Evolutionary conservation across 2,329 filamentous ascomycete genomes (phyloP), one percentile per base, ranked within the genome.

Genomic region (Aureobasidium sp.): DNA sequence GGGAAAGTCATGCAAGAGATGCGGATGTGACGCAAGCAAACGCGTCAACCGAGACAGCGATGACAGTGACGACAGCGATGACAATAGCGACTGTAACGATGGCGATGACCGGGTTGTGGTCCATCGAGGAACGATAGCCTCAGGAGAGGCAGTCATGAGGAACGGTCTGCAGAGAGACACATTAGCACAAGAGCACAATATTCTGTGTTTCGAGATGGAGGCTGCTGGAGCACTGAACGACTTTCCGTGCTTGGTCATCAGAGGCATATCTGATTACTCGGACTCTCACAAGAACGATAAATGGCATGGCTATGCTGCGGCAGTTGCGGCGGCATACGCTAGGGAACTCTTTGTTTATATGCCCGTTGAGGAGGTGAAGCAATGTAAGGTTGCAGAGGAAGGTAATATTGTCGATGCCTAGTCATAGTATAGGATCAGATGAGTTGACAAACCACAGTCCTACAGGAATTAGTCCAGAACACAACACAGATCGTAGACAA

Each of bases 111-210:
- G 32, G 16, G 5, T 45, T 1, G 16, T 53, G 3, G 36, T 71
- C 0, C 66, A 69, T 48, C 66, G 67, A 11, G 37, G 69, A 7
- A 61, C 62, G 5, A 69, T 70, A 42, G 69, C 67, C 3, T 70
- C 68, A 1, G 67, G 53, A 4, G 63, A 71, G n/a, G 6, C 54
- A 15, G 49, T 69, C 3, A 64, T 71, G 52, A 76, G 74, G 47
- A 72, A 72, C 13, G 74, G 13, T 2, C 3, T 21, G 0, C 25
- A 62, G 9, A 52, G 66, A 41, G 62, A 67, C 41, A 29, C 52
- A 21, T 55, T 55, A 10, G 52, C 66, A 77, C 63, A 65, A 62
- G 66, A 58, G 42, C 5, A 42, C 8, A 37, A 54, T 3, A 32
- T 21, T 13, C 11, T 67, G 1, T 68, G 66, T 36, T 64, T 67